Evolutionary conservation across 2,329 filamentous ascomycete genomes (phyloP).

Genomic region (Colletotrichum plurivorum): DNA sequence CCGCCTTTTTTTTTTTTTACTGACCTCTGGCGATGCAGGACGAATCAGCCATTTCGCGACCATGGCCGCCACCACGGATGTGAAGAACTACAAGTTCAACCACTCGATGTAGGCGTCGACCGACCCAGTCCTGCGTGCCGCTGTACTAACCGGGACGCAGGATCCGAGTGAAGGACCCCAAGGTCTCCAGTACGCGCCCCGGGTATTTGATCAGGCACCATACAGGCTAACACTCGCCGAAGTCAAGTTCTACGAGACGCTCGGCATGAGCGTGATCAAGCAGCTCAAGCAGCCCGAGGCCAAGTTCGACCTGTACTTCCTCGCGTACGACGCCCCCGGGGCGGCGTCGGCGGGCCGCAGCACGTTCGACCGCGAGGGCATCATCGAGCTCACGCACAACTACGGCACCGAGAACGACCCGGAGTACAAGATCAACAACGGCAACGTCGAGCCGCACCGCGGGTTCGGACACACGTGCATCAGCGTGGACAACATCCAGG

Average conservation of each 20-base stretch:
- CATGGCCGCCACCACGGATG: slow-evolving; percentile 80
- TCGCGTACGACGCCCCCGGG: slow-evolving; percentile 85
- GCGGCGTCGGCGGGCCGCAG: slow-evolving; percentile 81
- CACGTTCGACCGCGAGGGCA: slow-evolving; percentile 85
- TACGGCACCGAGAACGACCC: slow-evolving; percentile 92
- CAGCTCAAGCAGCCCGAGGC: slow-evolving; percentile 86
- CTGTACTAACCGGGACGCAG: slow-evolving; percentile 58
- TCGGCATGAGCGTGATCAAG: slow-evolving; percentile 88
- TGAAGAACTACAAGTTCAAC: slow-evolving; percentile 85
- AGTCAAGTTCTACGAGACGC: slow-evolving; percentile 94
- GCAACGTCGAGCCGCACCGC: slow-evolving; percentile 89
- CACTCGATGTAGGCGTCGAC: slow-evolving; percentile 77
- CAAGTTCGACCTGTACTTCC: slow-evolving; percentile 96
- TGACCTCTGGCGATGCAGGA: slow-evolving; percentile 9
- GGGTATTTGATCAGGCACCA: slow-evolving; percentile 5
- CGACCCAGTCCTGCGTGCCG: background rate
- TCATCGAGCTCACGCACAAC: slow-evolving; percentile 88
- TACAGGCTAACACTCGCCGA: slow-evolving; percentile 39
- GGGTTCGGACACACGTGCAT: slow-evolving; percentile 92
- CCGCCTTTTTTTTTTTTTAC: background rate
- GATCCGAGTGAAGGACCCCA: slow-evolving; percentile 95
- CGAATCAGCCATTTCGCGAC: slow-evolving; percentile 52
- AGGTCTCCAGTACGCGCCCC: slow-evolving; percentile 73
- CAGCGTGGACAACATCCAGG: slow-evolving; percentile 86
- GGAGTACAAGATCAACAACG: slow-evolving; percentile 85